Conservation (phyloP, 2,329 filamentous ascomycete genomes). For the Nannizziopsis barbatae region DNA sequence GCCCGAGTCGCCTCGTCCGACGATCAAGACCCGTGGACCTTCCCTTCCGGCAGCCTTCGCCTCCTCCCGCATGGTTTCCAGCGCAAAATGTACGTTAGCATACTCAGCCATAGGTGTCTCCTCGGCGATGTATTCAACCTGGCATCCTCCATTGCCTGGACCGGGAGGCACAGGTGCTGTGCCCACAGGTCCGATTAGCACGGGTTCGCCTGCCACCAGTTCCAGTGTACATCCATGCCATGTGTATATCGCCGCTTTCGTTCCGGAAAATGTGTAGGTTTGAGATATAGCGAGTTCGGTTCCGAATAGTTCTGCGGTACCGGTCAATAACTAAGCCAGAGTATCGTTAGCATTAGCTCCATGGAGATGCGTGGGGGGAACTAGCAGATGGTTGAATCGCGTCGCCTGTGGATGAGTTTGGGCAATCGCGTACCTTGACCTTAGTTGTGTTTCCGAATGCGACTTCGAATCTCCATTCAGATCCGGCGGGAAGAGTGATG, state of each 20-base stretch:
- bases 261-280: conserved; percentile 67
- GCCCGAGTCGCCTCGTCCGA: conserved; percentile 65
- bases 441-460: conserved; percentile 43
- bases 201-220: conserved; percentile 51
- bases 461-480: conserved; percentile 72
- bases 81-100: conserved; percentile 76
- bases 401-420: too few species aligned
- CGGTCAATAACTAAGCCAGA: conserved; percentile 53
- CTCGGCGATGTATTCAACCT: conserved; percentile 57
- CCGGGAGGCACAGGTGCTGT: conserved; percentile 19
- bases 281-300: conserved; percentile 77
- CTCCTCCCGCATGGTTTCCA: conserved; percentile 58
- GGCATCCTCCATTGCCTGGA: conserved; percentile 48
- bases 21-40: conserved; percentile 73
- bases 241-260: conserved; percentile 79
- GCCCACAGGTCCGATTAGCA: conserved; percentile 19
- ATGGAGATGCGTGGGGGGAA: background rate
- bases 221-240: conserved; percentile 86
- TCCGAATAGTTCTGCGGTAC: conserved; percentile 87
- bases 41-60: conserved; percentile 42
- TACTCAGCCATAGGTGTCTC: conserved; percentile 73
- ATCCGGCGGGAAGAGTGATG: conserved; percentile 50
- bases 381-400: background rate
- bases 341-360: background rate
- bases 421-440: conserved; percentile 37